Evolutionary conservation across 2,329 filamentous ascomycete genomes (phyloP).

Genomic region (Knoxdaviesia capensis): DNA sequence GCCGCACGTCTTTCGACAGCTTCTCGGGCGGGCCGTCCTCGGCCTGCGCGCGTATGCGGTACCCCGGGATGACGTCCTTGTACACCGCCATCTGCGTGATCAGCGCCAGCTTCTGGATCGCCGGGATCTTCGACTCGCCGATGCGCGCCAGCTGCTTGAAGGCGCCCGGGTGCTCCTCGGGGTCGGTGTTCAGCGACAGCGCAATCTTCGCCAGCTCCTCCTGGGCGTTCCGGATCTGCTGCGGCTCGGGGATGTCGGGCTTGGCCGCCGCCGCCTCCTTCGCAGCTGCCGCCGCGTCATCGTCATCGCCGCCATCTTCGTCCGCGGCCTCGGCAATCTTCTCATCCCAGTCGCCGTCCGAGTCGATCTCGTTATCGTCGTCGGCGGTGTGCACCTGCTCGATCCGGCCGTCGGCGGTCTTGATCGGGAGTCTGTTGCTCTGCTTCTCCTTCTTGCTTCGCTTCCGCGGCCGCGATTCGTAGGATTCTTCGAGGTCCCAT

Average conservation of each 20-base stretch:
- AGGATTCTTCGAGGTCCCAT: slow-evolving; percentile 86
- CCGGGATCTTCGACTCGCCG: slow-evolving; percentile 45
- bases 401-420: slow-evolving; percentile 58
- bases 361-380: slow-evolving; percentile 37
- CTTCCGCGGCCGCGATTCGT: slow-evolving; percentile 64
- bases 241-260: slow-evolving; percentile 48
- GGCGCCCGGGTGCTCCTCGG: slow-evolving; percentile 68
- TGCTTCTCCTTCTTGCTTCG: slow-evolving; percentile 53
- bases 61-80: slow-evolving; percentile 91
- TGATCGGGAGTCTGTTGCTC: slow-evolving; percentile 63
- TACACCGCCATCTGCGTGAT: slow-evolving; percentile 72
- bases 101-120: slow-evolving; percentile 70
- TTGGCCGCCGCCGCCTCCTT: slow-evolving; percentile 18
- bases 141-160: slow-evolving; percentile 64
- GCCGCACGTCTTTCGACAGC: slow-evolving; percentile 79
- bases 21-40: slow-evolving; percentile 61
- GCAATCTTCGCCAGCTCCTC: slow-evolving; percentile 81
- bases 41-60: slow-evolving; percentile 66
- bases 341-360: slow-evolving; percentile 42
- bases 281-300: slow-evolving; percentile 23
- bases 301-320: slow-evolving; percentile 32
- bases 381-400: slow-evolving; percentile 36
- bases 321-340: slow-evolving; percentile 33
- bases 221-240: slow-evolving; percentile 73
- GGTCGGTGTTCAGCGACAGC: slow-evolving; percentile 66